These are phyloP conservation scores for Cladophialophora carrionii DNA, from an alignment of 2,329 filamentous ascomycete species.

Conservation along the genomic window DNA sequence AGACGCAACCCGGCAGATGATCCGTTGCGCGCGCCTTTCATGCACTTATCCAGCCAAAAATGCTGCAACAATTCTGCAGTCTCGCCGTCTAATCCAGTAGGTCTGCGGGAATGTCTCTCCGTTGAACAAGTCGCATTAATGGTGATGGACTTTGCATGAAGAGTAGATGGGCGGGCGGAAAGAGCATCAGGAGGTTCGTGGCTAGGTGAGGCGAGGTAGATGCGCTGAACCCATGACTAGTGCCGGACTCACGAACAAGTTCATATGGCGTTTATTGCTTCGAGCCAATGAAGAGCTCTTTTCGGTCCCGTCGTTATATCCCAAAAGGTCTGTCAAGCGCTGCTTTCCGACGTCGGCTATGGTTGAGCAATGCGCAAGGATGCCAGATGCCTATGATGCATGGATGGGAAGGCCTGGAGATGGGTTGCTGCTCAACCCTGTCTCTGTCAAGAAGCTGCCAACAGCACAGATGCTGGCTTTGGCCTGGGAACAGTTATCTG, in stretches of 20 bases:
- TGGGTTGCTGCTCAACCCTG: background rate
- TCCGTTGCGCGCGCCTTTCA: background rate
- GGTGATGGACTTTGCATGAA: background rate
- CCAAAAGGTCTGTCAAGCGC: background rate
- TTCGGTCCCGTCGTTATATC: background rate
- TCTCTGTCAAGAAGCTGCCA: background rate
- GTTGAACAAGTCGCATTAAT: background rate
- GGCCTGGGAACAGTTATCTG: background rate
- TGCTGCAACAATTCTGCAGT: background rate
- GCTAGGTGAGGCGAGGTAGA: background rate
- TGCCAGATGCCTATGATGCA: slow-evolving; percentile 1
- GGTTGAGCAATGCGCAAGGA: background rate
- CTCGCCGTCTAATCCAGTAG: background rate
- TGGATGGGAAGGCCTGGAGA: background rate
- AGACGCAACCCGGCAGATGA: too few relatives aligned
- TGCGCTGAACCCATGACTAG: background rate
- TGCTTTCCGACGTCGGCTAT: background rate
- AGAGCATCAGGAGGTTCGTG: background rate
- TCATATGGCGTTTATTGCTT: background rate
- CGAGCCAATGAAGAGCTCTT: background rate
- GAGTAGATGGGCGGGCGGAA: background rate
- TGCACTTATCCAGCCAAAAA: background rate
- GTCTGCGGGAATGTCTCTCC: background rate
- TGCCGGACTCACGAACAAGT: too few relatives aligned
- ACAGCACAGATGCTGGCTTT: background rate